These are phyloP conservation scores for Kwoniella shivajii DNA, from an alignment of 1,284 basidiomycete genomes.

Conservation along the genomic window DNA sequence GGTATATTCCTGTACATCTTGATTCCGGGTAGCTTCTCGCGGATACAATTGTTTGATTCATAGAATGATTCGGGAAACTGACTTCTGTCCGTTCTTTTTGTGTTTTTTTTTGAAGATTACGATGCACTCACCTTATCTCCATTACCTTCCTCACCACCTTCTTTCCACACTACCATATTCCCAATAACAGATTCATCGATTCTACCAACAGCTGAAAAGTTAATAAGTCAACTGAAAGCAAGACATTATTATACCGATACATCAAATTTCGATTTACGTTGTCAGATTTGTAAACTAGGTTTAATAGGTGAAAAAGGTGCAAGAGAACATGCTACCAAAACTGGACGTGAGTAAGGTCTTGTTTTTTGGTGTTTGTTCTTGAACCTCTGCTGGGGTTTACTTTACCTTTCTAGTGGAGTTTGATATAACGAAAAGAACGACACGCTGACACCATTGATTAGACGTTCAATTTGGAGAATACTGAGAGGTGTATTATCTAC, in stretches of 20 bases:
- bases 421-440: too few relatives aligned
- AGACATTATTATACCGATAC: conserved; percentile 88
- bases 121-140: conserved; percentile 85
- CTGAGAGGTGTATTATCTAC: conserved; percentile 40
- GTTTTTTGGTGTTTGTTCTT: background rate
- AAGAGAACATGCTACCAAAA: conserved; percentile 77
- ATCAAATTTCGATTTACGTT: conserved; percentile 78
- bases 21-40: too few relatives aligned
- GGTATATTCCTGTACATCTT: background rate
- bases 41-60: too few relatives aligned
- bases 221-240: conserved; percentile 70
- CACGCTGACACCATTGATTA: conserved; percentile 13
- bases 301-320: conserved; percentile 92
- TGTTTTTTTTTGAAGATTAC: too few relatives aligned
- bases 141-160: conserved; percentile 67
- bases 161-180: conserved; percentile 87
- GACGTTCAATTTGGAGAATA: conserved; percentile 80
- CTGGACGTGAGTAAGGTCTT: conserved; percentile 66
- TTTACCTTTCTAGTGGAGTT: background rate
- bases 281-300: conserved; percentile 59
- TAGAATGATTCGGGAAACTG: background rate
- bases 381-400: background rate
- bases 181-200: conserved; percentile 63
- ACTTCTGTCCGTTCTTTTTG: too few relatives aligned
- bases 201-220: conserved; percentile 67